These are phyloP conservation scores for Lentinus brumalis DNA, from an alignment of 768 basidiomycete species.

Conservation along the genomic window DNA sequence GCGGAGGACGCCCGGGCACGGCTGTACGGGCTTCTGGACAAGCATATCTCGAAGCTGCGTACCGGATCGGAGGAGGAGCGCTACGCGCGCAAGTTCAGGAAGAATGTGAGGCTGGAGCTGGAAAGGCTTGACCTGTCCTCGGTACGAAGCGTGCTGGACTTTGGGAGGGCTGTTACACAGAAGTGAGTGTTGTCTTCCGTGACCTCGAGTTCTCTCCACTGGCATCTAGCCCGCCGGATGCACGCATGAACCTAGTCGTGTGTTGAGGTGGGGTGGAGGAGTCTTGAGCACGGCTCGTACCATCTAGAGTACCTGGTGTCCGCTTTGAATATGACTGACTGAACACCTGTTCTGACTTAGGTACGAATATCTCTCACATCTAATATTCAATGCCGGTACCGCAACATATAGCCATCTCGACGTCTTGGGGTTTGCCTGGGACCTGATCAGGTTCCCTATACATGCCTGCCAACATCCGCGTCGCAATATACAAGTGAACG, in stretches of 20 bases:
- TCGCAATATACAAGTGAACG: conserved; percentile 59
- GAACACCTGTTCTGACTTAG: conserved; percentile 37
- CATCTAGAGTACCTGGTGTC: not conserved
- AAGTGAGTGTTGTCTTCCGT: conserved; percentile 45
- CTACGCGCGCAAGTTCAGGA: conserved; percentile 58
- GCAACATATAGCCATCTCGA: conserved; percentile 58
- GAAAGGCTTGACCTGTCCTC: conserved; percentile 66
- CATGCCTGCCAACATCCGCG: conserved; percentile 52
- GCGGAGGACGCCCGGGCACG: conserved; percentile 63
- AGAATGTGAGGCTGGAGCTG: conserved; percentile 60
- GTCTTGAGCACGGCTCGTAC: not conserved
- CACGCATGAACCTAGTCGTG: not conserved
- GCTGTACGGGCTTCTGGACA: conserved; percentile 56
- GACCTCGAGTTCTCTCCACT: not conserved
- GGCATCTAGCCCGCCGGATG: not conserved
- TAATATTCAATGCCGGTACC: conserved; percentile 81
- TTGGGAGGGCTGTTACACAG: conserved; percentile 53
- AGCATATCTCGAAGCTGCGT: conserved; percentile 45
- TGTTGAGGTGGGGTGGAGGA: not conserved
- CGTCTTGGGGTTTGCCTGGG: conserved; percentile 46
- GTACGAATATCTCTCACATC: conserved; percentile 78
- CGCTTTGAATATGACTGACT: not conserved
- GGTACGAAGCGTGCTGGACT: conserved; percentile 61
- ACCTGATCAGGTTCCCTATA: conserved; percentile 50
- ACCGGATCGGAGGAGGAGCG: conserved; percentile 44